Percentiles rank a stretch among this genome's conserved stretches.
Conservation (phyloP, 345 rosid species). For the Bruguiera gymnorhiza region DNA sequence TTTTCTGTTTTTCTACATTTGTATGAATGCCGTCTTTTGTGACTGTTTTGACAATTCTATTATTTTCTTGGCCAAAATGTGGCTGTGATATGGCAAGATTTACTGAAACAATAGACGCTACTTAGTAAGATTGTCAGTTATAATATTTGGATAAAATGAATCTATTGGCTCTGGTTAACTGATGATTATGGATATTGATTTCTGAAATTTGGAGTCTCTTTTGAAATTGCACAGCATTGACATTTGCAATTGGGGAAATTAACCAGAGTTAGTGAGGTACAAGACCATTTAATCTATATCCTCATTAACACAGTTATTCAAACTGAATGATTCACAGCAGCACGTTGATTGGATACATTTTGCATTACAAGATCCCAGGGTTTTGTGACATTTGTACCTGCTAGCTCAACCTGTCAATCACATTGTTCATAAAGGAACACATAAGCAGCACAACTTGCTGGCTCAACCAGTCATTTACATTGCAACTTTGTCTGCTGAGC, state of each 20-base stretch:
- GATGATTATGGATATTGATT: neutral
- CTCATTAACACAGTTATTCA: no score
- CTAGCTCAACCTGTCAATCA: conserved; percentile 1
- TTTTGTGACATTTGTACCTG: conserved; percentile 5
- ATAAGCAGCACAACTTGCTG: neutral
- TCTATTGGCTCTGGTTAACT: neutral
- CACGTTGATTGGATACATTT: no score
- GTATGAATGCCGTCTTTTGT: neutral
- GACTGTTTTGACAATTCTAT: neutral
- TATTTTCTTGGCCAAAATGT: neutral
- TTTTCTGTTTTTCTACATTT: neutral
- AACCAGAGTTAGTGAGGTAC: neutral
- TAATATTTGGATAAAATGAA: neutral
- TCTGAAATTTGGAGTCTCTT: neutral
- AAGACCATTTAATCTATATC: neutral
- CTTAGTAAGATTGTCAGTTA: neutral
- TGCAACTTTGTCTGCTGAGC: conserved; percentile 45
- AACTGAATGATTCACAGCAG: no score
- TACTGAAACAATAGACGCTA: neutral
- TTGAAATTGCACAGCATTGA: neutral
- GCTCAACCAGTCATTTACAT: conserved; percentile 3
- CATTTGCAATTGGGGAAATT: neutral
- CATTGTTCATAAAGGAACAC: conserved; percentile 3
- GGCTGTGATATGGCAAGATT: neutral
- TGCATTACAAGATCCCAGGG: no score